These are phyloP conservation scores for Leucocoprinus sp. DNA, from an alignment of 768 basidiomycete genomes.

Conservation along the genomic window DNA sequence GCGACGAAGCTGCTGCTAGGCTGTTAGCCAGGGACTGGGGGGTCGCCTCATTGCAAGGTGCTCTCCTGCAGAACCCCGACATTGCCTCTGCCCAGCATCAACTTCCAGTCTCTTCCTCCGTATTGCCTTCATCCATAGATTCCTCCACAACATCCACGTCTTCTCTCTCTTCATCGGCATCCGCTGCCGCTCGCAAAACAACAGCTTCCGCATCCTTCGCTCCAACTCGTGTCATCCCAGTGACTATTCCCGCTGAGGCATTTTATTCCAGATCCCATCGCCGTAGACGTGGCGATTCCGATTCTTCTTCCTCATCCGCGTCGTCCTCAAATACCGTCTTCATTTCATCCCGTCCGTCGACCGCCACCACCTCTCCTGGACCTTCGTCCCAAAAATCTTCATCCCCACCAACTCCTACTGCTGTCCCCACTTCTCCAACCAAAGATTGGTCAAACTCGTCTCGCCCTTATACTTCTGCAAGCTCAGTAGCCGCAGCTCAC, in stretches of 20 bases:
- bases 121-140: background rate
- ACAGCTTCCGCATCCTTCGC: background rate
- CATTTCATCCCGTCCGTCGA: background rate
- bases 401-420: background rate
- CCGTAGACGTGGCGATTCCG: background rate
- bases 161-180: slow-evolving; percentile 1
- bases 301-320: background rate
- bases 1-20: slow-evolving; percentile 6
- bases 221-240: background rate
- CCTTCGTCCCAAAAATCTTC: slow-evolving; percentile 3
- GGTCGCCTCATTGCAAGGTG: slow-evolving; percentile 9
- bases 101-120: background rate
- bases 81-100: background rate
- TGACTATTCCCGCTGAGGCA: slow-evolving; percentile 10
- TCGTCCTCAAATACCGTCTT: background rate
- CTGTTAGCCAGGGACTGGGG: slow-evolving; percentile 7
- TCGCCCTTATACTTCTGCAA: slow-evolving; percentile 5
- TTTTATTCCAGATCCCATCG: slow-evolving; percentile 8
- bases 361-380: background rate
- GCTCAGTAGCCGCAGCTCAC: slow-evolving; percentile 8
- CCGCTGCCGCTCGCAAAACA: slow-evolving; percentile 2
- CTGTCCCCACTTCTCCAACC: background rate
- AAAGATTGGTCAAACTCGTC: background rate
- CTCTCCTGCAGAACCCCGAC: slow-evolving; percentile 4
- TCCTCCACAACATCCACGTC: background rate